Percentiles rank a stretch among this genome's conserved stretches.
Evolutionary conservation across 441 rosid genomes (phyloP).

Genomic region (Breynia disticha): DNA sequence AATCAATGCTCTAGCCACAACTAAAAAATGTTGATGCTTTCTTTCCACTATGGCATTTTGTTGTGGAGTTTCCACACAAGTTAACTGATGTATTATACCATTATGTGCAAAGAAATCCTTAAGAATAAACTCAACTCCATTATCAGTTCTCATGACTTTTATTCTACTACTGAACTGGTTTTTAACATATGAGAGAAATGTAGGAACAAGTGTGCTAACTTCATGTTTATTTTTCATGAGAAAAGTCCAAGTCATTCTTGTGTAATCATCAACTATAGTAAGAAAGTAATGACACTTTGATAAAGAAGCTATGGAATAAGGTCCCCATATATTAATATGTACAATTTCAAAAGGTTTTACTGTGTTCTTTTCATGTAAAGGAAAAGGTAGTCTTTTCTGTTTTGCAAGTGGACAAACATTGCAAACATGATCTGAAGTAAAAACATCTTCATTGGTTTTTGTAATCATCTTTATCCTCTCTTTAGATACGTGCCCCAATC

Average conservation of each 20-base stretch:
- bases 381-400: not conserved
- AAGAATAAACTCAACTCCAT: not conserved
- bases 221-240: not conserved
- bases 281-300: not conserved
- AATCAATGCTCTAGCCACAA: not conserved
- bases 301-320: not conserved
- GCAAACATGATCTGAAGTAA: not conserved
- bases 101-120: not conserved
- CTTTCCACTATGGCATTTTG: not conserved
- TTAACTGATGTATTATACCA: not conserved
- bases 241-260: not conserved
- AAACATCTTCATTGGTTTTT: too few species aligned
- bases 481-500: not conserved
- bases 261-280: slow-evolving; percentile 4
- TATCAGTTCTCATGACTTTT: not conserved
- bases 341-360: not conserved
- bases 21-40: not conserved
- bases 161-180: not conserved
- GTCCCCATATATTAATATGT: not conserved
- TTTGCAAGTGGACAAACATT: not conserved
- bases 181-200: not conserved
- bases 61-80: too few species aligned
- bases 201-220: not conserved
- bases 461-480: too few species aligned
- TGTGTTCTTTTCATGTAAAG: too few species aligned